Percentiles rank a stretch among this genome's conserved stretches.
phyloP scores from a whole-genome alignment of 2,329 filamentous ascomycete species.

The Coniochaeta prunicola region DNA sequence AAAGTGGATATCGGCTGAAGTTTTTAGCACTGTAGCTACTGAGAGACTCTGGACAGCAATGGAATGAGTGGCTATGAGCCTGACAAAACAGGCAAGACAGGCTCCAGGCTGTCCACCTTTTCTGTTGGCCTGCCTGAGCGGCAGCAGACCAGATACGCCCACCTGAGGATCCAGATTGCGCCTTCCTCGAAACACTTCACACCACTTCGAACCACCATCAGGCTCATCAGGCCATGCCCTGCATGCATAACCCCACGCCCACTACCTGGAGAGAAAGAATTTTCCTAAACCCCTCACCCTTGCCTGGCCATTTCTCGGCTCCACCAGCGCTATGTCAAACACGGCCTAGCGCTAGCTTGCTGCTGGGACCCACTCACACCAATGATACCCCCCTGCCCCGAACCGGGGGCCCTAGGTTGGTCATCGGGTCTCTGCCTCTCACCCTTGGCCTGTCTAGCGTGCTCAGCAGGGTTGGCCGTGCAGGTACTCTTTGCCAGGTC shows the following conservation, averaged over 20 bases:
- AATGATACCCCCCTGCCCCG: not conserved
- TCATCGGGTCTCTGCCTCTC: constrained; percentile 2
- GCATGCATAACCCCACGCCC: constrained; percentile 1
- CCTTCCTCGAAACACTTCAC: constrained; percentile 1
- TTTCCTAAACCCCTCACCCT: not conserved
- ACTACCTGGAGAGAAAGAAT: not conserved
- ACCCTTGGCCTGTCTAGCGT: not conserved
- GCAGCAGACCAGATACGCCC: not conserved
- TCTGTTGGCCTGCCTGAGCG: not conserved
- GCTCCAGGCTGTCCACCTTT: not conserved
- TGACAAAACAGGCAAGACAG: not conserved
- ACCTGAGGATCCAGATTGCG: constrained; percentile 1
- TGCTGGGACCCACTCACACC: not conserved
- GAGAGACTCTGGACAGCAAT: not conserved
- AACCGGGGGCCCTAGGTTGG: not conserved
- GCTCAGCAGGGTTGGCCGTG: not conserved
- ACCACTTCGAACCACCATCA: not conserved
- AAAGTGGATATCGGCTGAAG: not conserved
- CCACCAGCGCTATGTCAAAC: constrained; percentile 1
- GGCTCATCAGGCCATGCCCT: not conserved
- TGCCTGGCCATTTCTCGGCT: not conserved
- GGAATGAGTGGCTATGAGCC: not conserved
- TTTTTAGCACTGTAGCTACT: too few relatives aligned
- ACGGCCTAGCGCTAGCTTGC: not conserved
- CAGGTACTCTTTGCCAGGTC: not conserved